Evolutionary conservation across 2,329 filamentous ascomycete genomes (phyloP).

Genomic region (Trichophyton rubrum): DNA sequence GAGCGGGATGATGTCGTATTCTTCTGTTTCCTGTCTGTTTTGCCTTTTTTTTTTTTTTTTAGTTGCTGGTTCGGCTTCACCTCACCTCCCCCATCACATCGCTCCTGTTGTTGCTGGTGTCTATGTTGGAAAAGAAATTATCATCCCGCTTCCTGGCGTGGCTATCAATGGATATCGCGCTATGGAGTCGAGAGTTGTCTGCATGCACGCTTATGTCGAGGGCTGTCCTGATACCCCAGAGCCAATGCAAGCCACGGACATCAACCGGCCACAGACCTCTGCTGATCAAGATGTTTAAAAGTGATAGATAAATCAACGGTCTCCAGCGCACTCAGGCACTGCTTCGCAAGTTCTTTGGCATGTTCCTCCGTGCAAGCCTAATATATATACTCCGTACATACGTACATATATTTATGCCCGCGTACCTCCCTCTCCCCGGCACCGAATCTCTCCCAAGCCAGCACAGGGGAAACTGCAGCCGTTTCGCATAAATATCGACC

Average conservation of each 20-base stretch:
- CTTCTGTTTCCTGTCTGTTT: background rate
- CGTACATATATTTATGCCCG: background rate
- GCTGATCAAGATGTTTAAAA: background rate
- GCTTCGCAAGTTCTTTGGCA: background rate
- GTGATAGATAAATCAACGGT: background rate
- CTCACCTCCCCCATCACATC: background rate
- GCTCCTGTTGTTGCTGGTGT: background rate
- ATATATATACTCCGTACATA: background rate
- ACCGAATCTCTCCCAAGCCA: background rate
- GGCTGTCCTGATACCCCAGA: background rate
- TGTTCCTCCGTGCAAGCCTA: background rate
- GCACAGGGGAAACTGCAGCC: background rate
- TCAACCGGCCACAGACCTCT: background rate
- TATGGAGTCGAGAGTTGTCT: background rate
- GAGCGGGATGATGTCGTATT: background rate
- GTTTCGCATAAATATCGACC: background rate
- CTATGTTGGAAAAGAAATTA: background rate
- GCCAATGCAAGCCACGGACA: background rate
- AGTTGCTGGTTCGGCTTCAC: background rate
- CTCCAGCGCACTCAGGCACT: background rate
- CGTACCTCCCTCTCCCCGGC: background rate
- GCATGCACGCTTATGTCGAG: conserved; percentile 2
- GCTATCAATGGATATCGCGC: background rate
- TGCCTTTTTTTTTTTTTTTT: background rate
- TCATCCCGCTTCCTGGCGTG: background rate